Evolutionary conservation across 768 basidiomycete species (phyloP).

Genomic region (Macrolepiota albuminosa): DNA sequence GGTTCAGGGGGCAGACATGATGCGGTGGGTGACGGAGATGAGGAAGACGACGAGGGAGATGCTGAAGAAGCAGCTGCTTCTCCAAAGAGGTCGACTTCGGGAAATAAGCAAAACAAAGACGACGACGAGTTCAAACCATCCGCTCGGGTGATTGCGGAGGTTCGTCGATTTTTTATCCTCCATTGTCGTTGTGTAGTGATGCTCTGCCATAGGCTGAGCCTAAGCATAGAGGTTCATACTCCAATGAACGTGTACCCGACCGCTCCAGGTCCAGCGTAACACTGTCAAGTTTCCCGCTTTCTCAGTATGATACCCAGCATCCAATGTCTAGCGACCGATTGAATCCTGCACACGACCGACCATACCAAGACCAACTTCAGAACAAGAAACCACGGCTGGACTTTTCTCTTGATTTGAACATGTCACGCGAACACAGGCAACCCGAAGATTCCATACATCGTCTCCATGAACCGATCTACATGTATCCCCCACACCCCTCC

Average conservation of each 20-base stretch:
- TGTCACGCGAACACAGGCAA: conserved; percentile 8
- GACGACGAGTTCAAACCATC: conserved; percentile 11
- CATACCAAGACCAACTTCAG: conserved; percentile 14
- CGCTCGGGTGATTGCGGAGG: conserved; percentile 9
- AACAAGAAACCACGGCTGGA: conserved; percentile 17
- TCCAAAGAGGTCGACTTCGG: not conserved
- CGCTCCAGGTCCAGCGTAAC: conserved; percentile 1
- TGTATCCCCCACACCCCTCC: conserved; percentile 2
- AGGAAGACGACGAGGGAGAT: conserved; percentile 19
- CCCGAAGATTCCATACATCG: conserved; percentile 6
- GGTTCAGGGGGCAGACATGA: conserved; percentile 7
- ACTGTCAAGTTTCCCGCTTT: conserved; percentile 8
- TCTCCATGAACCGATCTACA: conserved; percentile 6
- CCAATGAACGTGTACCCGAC: conserved; percentile 5
- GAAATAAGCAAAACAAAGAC: conserved; percentile 1
- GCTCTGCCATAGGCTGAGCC: not conserved
- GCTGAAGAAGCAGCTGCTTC: conserved; percentile 12
- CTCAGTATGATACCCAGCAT: conserved; percentile 11
- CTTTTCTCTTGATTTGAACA: conserved; percentile 2
- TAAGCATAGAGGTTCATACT: conserved; percentile 2
- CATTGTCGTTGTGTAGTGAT: not conserved
- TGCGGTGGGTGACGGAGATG: conserved; percentile 23
- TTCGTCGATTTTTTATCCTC: not conserved
- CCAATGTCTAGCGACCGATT: conserved; percentile 17
- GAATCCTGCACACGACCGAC: conserved; percentile 17